Conservation (phyloP, 2,329 filamentous ascomycete genomes). For the Didymosphaeria variabile region DNA sequence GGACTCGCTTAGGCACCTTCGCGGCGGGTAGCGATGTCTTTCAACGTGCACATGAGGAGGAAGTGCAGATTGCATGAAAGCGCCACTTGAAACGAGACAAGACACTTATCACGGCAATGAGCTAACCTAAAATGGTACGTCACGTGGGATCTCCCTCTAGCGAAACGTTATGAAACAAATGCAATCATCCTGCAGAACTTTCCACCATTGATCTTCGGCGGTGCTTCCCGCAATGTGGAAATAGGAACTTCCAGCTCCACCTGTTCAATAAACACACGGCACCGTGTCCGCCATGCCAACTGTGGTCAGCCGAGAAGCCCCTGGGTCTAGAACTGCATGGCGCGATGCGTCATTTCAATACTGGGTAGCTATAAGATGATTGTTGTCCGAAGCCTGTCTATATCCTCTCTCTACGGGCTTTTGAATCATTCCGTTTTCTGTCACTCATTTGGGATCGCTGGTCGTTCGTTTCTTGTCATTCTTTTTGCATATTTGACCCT, state of each 20-base stretch:
- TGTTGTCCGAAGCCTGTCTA: slow-evolving; percentile 14
- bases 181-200: slow-evolving; percentile 8
- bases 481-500: slow-evolving; percentile 33
- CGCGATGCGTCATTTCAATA: slow-evolving; percentile 31
- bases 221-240: slow-evolving; percentile 12
- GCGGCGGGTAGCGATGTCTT: slow-evolving; percentile 35
- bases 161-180: slow-evolving; percentile 24
- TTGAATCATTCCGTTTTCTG: slow-evolving; percentile 31
- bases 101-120: background rate
- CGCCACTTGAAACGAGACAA: background rate
- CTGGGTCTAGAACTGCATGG: slow-evolving; percentile 14
- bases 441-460: slow-evolving; percentile 42
- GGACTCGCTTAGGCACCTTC: slow-evolving; percentile 43
- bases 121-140: background rate
- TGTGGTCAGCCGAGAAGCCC: slow-evolving; percentile 10
- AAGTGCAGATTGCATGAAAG: slow-evolving; percentile 31
- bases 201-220: slow-evolving; percentile 20
- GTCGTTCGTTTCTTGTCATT: slow-evolving; percentile 44
- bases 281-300: background rate
- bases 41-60: slow-evolving; percentile 28
- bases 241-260: slow-evolving; percentile 12
- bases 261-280: slow-evolving; percentile 14
- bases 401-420: slow-evolving; percentile 33
- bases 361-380: slow-evolving; percentile 27
- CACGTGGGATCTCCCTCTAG: slow-evolving; percentile 22